Evolutionary conservation across 2,329 filamentous ascomycete species (phyloP).

Genomic region (Lojkania enalia): DNA sequence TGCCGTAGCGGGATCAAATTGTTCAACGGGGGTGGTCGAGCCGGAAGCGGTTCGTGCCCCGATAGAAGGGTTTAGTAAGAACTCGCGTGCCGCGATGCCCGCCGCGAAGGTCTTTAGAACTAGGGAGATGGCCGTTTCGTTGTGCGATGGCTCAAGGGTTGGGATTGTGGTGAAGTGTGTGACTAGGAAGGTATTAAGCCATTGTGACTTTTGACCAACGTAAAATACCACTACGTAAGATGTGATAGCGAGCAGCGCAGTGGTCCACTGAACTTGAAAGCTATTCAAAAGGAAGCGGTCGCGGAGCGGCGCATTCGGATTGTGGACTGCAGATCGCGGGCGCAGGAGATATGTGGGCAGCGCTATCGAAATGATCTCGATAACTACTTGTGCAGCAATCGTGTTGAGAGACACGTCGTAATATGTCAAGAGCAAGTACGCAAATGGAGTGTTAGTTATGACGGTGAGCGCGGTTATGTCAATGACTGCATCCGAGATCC

Average conservation of each 20-base stretch:
- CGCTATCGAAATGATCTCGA: conserved; percentile 70
- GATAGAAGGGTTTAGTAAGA: conserved; percentile 74
- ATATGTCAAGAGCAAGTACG: conserved; percentile 76
- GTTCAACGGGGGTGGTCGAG: conserved; percentile 50
- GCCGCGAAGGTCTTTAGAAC: conserved; percentile 65
- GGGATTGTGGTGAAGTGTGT: conserved; percentile 72
- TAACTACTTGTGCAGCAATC: conserved; percentile 62
- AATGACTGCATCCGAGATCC: conserved; percentile 27
- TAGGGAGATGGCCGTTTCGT: conserved; percentile 55
- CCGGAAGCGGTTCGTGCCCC: conserved; percentile 58
- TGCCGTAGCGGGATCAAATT: conserved; percentile 67
- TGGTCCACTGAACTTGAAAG: conserved; percentile 55
- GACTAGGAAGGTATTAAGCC: conserved; percentile 70
- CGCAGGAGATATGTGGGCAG: conserved; percentile 77
- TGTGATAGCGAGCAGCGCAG: conserved; percentile 67
- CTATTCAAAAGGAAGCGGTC: conserved; percentile 49
- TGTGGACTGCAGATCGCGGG: conserved; percentile 66
- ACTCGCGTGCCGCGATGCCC: conserved; percentile 71
- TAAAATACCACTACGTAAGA: conserved; percentile 78
- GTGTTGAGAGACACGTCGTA: conserved; percentile 70
- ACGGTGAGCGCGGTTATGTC: conserved; percentile 54
- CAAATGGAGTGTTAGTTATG: conserved; percentile 74
- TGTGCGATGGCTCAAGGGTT: conserved; percentile 69
- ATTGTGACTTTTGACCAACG: conserved; percentile 66
- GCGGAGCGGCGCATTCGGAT: conserved; percentile 51